phyloP scores from a whole-genome alignment of 75 land plant species.

The Cunninghamia lanceolata region DNA sequence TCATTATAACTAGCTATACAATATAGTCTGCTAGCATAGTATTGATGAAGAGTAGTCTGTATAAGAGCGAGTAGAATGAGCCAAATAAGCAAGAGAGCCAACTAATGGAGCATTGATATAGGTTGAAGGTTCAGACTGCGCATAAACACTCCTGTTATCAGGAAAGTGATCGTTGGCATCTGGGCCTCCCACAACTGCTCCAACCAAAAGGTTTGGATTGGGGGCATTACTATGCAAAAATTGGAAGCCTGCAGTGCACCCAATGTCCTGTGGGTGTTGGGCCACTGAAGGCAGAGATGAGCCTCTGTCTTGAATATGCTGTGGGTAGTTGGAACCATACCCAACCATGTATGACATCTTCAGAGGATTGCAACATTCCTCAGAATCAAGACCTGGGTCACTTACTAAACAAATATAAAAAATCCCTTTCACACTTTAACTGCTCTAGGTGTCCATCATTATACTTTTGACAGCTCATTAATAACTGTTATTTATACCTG shows the following conservation, averaged over 20 bases:
- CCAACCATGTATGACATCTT: constrained; percentile 97
- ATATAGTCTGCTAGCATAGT: neutral
- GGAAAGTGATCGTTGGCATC: constrained; percentile 56
- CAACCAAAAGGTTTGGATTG: constrained; percentile 76
- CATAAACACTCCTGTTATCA: constrained; percentile 59
- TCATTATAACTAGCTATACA: neutral
- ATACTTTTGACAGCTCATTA: neutral
- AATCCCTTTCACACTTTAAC: neutral
- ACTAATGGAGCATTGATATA: constrained; percentile 92
- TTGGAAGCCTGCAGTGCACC: constrained; percentile 62
- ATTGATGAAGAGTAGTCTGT: neutral
- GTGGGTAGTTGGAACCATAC: constrained; percentile 70
- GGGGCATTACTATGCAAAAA: constrained; percentile 39
- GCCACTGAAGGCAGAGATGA: constrained; percentile 69
- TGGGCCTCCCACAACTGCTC: constrained; percentile 90
- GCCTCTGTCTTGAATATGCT: constrained; percentile 83
- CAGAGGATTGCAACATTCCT: constrained; percentile 44
- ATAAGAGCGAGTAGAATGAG: constrained; percentile 45
- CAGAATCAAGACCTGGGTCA: neutral
- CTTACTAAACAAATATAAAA: too few species aligned
- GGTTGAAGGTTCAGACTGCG: constrained; percentile 78
- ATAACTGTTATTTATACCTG: constrained; percentile 41
- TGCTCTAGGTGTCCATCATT: neutral
- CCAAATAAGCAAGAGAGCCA: constrained; percentile 75
- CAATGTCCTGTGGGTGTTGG: constrained; percentile 48